Evolutionary conservation across 305 asterid species (phyloP), one percentile per base, ranked within the genome.

Genomic region (Solanum hybrid): DNA sequence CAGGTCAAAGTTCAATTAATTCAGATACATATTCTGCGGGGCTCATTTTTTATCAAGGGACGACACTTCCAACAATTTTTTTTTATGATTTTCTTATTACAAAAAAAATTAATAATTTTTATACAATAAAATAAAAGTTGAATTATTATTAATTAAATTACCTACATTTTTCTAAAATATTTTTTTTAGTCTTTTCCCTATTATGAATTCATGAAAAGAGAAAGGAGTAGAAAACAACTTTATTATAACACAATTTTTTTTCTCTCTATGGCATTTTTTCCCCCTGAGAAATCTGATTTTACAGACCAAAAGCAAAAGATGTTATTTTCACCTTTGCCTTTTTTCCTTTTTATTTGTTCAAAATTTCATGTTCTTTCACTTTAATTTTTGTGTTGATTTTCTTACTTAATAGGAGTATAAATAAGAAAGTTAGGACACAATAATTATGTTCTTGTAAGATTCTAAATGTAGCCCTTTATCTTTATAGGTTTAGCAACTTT

Each of bases 281-380:
- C 6, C 64, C 6, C 64, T 42, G 5, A n/a, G 22, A 31, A 42
- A 22, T 29, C 14, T 86, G 32, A 14, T 86, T 69, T 86, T 69
- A 69, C 80, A 36, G 64, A 22, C 37, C 36, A 86, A 69, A 86
- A 86, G 81, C 88, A 69, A 86, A 86, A 86, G 51, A 17, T 72
- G 13, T 35, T 14, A 1, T n/a, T 86, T 69, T 69, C 66, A 69
- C 80, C 37, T 86, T 86, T 69, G 80, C 66, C 66, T 66, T 86
- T 86, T 86, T 35, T 69, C 75, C 34, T 72, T 66, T 86, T 26
- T 36, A 13, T 34, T 34, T 64, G 82, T 71, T 71, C 14, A 36
- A 86, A 69, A 37, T 86, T 86, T 17, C 79, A n/a, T 69, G 37
- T 64, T 86, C 8, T 38, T 79, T 80, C 12, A 36, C 86, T 80